Evolutionary conservation across 208 protist species (phyloP).

Genomic region (Wallacemonas sp.): DNA sequence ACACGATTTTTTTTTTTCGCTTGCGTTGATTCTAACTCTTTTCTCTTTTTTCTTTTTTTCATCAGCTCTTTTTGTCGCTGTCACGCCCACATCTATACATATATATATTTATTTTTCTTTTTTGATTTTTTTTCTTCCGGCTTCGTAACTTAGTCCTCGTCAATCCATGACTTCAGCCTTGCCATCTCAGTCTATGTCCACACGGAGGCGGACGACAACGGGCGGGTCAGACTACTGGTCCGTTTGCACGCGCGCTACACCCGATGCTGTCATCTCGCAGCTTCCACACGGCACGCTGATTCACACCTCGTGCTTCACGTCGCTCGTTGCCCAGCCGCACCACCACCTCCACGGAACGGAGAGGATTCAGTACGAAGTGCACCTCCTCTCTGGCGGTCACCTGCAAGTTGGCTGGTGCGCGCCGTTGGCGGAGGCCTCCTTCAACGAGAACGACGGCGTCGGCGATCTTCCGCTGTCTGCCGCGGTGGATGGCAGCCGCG

Average conservation of each 20-base stretch:
- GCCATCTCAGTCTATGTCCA: background rate
- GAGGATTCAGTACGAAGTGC: conserved; percentile 35
- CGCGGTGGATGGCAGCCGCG: conserved; percentile 27
- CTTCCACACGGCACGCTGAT: conserved; percentile 30
- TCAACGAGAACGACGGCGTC: conserved; percentile 31
- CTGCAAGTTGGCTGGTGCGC: conserved; percentile 44
- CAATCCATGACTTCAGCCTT: background rate
- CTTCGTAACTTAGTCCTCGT: conserved; percentile 14
- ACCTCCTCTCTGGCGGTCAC: conserved; percentile 26
- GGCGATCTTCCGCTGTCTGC: conserved; percentile 39
- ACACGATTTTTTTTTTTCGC: conserved; percentile 8
- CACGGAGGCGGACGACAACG: background rate
- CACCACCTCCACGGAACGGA: conserved; percentile 13
- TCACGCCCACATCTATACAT: no score
- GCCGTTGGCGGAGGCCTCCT: conserved; percentile 16
- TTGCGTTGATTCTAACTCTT: conserved; percentile 7
- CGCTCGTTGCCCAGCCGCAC: conserved; percentile 16
- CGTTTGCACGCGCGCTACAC: conserved; percentile 22
- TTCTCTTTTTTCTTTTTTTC: conserved; percentile 18
- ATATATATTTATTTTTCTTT: no score
- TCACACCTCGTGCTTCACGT: conserved; percentile 25
- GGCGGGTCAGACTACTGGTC: conserved; percentile 14
- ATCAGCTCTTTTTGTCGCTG: conserved; percentile 13
- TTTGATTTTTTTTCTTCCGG: conserved; percentile 26
- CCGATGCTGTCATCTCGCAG: conserved; percentile 12